A percentile compares a stretch with the other conserved stretches of the same genome.
These are phyloP conservation scores for Pulchroboletus neoregius DNA, from an alignment of 1,284 basidiomycete species.

Conservation along the genomic window DNA sequence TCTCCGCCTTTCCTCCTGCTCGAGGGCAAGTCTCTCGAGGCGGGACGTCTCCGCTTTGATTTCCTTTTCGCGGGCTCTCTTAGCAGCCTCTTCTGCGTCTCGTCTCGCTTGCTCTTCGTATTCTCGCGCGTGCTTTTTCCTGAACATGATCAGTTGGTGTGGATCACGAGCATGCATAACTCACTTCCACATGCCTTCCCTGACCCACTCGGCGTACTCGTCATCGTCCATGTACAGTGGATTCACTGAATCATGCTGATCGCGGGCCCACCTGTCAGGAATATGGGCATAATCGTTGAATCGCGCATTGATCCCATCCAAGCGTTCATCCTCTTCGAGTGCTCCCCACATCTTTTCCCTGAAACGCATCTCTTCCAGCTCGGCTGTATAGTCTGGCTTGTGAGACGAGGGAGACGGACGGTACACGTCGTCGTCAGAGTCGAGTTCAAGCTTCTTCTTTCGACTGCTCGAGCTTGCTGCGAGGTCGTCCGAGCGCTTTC, in stretches of 20 bases:
- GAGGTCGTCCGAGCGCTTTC: background rate
- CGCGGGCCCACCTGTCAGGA: conserved; percentile 52
- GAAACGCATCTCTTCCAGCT: conserved; percentile 61
- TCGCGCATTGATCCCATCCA: conserved; percentile 57
- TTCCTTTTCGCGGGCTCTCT: conserved; percentile 51
- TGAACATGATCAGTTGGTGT: conserved; percentile 26
- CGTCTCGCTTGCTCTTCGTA: conserved; percentile 57
- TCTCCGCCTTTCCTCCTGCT: conserved; percentile 44
- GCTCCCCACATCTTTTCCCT: conserved; percentile 67
- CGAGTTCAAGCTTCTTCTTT: background rate
- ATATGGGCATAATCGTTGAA: conserved; percentile 67
- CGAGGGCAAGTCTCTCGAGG: conserved; percentile 49
- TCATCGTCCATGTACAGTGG: conserved; percentile 75
- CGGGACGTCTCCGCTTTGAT: conserved; percentile 49
- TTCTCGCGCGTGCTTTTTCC: conserved; percentile 64
- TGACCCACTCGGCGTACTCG: conserved; percentile 77
- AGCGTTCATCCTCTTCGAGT: conserved; percentile 62
- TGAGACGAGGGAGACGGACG: conserved; percentile 28
- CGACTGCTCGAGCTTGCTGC: background rate
- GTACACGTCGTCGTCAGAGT: conserved; percentile 21
- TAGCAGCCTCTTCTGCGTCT: conserved; percentile 48
- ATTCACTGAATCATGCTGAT: conserved; percentile 43
- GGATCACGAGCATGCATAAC: conserved; percentile 24
- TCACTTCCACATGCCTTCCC: conserved; percentile 75
- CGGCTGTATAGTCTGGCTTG: conserved; percentile 43